Evolutionary conservation across 169 alveolate genomes (phyloP).

Genomic region (Amoebophrya sp.): DNA sequence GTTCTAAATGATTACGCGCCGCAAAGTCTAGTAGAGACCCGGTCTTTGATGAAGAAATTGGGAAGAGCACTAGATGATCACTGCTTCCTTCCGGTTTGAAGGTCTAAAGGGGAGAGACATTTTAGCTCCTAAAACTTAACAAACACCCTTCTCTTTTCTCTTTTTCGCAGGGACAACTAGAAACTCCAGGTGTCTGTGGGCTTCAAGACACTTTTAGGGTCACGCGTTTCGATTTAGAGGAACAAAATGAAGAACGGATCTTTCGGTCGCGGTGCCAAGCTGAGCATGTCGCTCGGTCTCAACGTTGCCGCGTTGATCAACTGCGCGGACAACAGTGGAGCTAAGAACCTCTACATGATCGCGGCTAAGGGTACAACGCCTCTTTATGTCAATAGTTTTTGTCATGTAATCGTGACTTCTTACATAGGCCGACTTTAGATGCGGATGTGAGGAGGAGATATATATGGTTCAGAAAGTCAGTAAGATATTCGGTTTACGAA

Average conservation of each 20-base stretch:
- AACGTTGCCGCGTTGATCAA: slow-evolving; percentile 95
- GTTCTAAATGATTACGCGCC: too few species aligned
- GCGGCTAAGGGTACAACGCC: slow-evolving; percentile 91
- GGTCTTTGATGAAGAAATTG: too few species aligned
- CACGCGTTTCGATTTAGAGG: neutral
- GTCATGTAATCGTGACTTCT: too few species aligned
- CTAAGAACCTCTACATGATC: slow-evolving; percentile 90
- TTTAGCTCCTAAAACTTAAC: neutral
- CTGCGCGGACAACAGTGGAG: slow-evolving; percentile 99
- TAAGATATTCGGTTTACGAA: too few species aligned
- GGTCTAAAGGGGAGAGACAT: too few species aligned
- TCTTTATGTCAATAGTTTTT: too few species aligned
- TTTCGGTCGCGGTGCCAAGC: neutral
- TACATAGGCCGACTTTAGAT: too few species aligned
- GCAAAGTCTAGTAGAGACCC: too few species aligned
- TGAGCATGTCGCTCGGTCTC: slow-evolving; percentile 82
- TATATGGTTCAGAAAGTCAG: too few species aligned
- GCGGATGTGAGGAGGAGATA: too few species aligned
- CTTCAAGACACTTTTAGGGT: neutral
- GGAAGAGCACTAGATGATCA: neutral
- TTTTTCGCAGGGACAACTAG: neutral
- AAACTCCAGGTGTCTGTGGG: neutral
- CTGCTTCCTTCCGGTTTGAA: too few species aligned
- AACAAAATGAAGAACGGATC: neutral
- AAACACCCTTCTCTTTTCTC: neutral